Conservation (phyloP, 1,139 yeast species). For the Zygoascus meyerae region DNA sequence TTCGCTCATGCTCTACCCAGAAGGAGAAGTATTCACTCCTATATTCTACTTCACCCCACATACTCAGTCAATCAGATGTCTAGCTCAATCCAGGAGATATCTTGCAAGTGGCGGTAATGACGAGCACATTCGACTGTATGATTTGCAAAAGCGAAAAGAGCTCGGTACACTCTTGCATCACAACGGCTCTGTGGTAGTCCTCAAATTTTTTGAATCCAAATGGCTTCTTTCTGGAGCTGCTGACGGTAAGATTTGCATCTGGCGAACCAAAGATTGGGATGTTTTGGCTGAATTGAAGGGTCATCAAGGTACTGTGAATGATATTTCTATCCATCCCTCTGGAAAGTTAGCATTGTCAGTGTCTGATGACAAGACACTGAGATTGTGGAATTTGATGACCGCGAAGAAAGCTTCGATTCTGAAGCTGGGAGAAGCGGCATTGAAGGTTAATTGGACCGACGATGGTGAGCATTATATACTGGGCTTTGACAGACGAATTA, state of each 20-base stretch:
- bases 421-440: slow-evolving; percentile 63
- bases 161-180: slow-evolving; percentile 86
- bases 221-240: slow-evolving; percentile 91
- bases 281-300: slow-evolving; percentile 83
- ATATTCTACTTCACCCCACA: slow-evolving; percentile 96
- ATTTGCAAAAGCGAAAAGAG: slow-evolving; percentile 88
- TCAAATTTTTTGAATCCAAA: slow-evolving; percentile 59
- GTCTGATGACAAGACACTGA: slow-evolving; percentile 73
- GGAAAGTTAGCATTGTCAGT: slow-evolving; percentile 89
- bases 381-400: slow-evolving; percentile 95
- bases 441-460: slow-evolving; percentile 35
- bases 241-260: slow-evolving; percentile 82
- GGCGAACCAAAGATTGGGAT: slow-evolving; percentile 99
- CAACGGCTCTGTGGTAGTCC: slow-evolving; percentile 77
- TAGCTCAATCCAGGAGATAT: slow-evolving; percentile 79
- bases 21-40: slow-evolving; percentile 71
- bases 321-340: slow-evolving; percentile 84
- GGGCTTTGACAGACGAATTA: slow-evolving; percentile 60
- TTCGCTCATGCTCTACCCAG: slow-evolving; percentile 51
- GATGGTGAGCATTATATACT: slow-evolving; percentile 68
- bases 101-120: slow-evolving; percentile 94
- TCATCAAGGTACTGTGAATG: slow-evolving; percentile 61
- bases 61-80: slow-evolving; percentile 74
- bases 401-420: slow-evolving; percentile 89
- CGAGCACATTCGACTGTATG: slow-evolving; percentile 92